Base-by-base conservation (phyloP, 176 grass and related monocot genomes). In the Zoysia pacifica region DNA sequence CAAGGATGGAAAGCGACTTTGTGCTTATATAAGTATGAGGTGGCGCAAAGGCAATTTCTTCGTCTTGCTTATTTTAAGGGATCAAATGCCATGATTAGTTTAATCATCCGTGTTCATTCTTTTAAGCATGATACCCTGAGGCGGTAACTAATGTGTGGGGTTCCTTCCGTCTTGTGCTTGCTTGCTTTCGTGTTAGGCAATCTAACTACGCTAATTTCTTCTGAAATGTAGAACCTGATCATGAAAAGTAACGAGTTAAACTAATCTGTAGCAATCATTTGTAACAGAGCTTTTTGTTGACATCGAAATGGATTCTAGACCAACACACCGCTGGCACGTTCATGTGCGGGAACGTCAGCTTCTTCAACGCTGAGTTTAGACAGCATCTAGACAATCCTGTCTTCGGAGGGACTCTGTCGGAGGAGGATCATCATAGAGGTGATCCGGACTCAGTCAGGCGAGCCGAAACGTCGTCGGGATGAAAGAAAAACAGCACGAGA, bases 11-110 rank as follows among this genome's bases (percentile, higher is more conserved):
- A 48, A 77, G 58, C 58, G 52, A 60, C 40, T 11, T 11, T 65
- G 1, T 28, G 28, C 42, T 69, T 61, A 55, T 28, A 28, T 28
- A 28, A 28, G 42, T 68, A 59, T 54, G 40, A 67, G 5, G 43
- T 0, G 54, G 11, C 36, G 51, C 44, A 70, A 70, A 84, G 49
- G 16, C 59, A 2, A 45, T 79, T 7, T 16, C 38, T 18, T 2
- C 18, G 9, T 63, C 58, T 63, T n/a, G 28, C 35, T 83, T 12
- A 41, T 43, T 11, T 69, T 15, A 58, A 47, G 42, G 46, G 42
- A 83, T 59, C 65, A 76, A 37, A 76, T 83, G 16, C 43, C 13
- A 1, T 76, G 1, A 42, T 54, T 84, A 63, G 13, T 78, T 71
- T 84, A 72, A 51, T 52, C 12, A 6, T 0, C 5, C 3, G 9